Evolutionary conservation across 331 rosid species (phyloP), one percentile per base, ranked within the genome.

Genomic region (Quercus tomentella): DNA sequence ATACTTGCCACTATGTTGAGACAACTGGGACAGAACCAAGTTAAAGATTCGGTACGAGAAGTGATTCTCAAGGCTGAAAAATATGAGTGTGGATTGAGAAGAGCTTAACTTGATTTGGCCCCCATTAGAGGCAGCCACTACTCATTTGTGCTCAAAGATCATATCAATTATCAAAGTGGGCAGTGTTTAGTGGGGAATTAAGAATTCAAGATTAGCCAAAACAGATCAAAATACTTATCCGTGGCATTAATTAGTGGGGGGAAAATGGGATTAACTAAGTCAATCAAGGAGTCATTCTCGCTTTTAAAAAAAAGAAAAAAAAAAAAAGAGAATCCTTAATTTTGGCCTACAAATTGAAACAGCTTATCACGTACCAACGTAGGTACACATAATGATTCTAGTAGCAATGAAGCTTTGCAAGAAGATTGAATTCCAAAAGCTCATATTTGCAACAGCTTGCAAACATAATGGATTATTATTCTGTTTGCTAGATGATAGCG

Each of bases 331-430:
- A 21, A 22, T 58, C 7, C 30, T 21, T 60, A 23, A 60, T 21
- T 60, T 11, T 23, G 66, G 66, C 7, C 3, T 60, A 60, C 66
- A 22, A 23, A 60, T 60, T 23, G 18, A 23, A 81, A 35, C 62
- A 81, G 54, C 22, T 60, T 4, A 76, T 79, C 82, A 82, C 84
- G 87, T 79, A 82, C 69, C 49, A 33, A 54, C 5, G 85, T 82
- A 82, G 78, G 11, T 51, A 43, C 65, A 76, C 31, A 70, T 73
- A 31, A 68, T 73, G 37, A 45, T 71, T 67, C 71, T 77, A 1
- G 6, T 2, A 15, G 20, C 56, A n/a, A 66, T 22, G 66, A 25
- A 8, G 3, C 12, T 14, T 72, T 55, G 23, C 8, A 11, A 57
- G 30, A 54, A 61, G 20, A 76, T 66, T 75, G 61, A 74, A 2